Evolutionary conservation across 495 filamentous ascomycete genomes (phyloP), one percentile per base, ranked within the genome.

Genomic region (Podospora comata): DNA sequence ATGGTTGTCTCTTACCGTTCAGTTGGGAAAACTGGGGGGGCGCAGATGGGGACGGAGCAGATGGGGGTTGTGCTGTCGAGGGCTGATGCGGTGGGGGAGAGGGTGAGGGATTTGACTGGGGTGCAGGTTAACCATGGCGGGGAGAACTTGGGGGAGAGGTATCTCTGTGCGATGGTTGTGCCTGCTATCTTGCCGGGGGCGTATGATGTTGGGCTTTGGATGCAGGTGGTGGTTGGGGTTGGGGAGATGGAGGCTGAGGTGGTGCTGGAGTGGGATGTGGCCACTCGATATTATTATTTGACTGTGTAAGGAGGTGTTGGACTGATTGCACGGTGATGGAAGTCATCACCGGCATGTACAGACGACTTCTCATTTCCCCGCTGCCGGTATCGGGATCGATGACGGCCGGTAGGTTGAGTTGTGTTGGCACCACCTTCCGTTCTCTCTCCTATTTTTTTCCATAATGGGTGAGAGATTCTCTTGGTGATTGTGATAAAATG

Each of bases 251-350:
- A 76, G 65, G 68, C 27, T 3, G 80, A 82, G 68, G 75, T 79
- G 30, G 48, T 78, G 53, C 65, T 81, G 67, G 78, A 83, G 72
- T 82, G 77, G 70, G 80, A 82, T 74, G 39, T 67, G 27, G 74
- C 71, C 1, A 78, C 78, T 30, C 67, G 80, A 65, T 82, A 78
- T 62, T 80, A 76, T 72, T 76, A 78, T 65, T 73, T 78, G 71
- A 70, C 65, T 28, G 70, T 74, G 11, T 78, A 69, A 34, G 27
- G 44, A 39, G 20, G 2, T 32, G 30, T 32, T 32, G 30, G 30
- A 32, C 7, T 32, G 23, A 23, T 23, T 23, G 1, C 23, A 23
- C 23, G 23, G 23, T 23, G 23, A 1, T 0, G 23, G 20, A 23
- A 23, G 23, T 23, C 23, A 23, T 2, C 23, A 23, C 23, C 23